phyloP scores from a whole-genome alignment of 73 alveolate genomes.

The Tetrahymena elliotti region DNA sequence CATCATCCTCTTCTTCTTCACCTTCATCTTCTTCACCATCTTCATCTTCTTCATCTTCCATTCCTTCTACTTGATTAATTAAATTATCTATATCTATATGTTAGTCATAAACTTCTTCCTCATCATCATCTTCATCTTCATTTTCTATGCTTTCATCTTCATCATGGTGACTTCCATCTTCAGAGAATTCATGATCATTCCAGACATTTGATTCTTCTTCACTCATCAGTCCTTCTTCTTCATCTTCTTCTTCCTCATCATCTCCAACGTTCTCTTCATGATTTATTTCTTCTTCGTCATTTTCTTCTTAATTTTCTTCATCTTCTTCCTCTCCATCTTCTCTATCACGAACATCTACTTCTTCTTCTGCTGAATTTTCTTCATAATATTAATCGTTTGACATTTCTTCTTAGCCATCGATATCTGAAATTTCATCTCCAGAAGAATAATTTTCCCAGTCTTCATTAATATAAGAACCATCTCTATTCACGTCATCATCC shows the following conservation, averaged over 20 bases:
- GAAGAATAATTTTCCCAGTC: not conserved
- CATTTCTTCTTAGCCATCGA: not conserved
- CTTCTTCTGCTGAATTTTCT: not conserved
- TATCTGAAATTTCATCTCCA: not conserved
- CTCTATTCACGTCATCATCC: not conserved
- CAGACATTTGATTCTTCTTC: not conserved
- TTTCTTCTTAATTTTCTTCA: not conserved
- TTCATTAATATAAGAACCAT: not conserved
- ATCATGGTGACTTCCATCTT: not conserved
- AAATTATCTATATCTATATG: not conserved
- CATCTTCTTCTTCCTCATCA: not conserved
- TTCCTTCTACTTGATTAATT: not conserved
- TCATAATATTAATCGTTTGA: not conserved
- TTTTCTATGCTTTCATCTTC: not conserved
- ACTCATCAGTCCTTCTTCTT: not conserved
- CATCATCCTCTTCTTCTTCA: not conserved
- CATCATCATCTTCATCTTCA: not conserved
- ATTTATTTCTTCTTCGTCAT: not conserved
- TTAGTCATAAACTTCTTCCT: not conserved
- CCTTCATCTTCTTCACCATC: not conserved
- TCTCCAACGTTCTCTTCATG: not conserved
- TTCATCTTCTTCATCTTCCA: not conserved
- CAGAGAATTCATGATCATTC: not conserved
- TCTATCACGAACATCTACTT: not conserved
- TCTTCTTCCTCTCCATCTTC: not conserved